A percentile compares a stretch with the other conserved stretches of the same genome.
Evolutionary conservation across 2,329 filamentous ascomycete species (phyloP).

Genomic region (Cordyceps farinosa): DNA sequence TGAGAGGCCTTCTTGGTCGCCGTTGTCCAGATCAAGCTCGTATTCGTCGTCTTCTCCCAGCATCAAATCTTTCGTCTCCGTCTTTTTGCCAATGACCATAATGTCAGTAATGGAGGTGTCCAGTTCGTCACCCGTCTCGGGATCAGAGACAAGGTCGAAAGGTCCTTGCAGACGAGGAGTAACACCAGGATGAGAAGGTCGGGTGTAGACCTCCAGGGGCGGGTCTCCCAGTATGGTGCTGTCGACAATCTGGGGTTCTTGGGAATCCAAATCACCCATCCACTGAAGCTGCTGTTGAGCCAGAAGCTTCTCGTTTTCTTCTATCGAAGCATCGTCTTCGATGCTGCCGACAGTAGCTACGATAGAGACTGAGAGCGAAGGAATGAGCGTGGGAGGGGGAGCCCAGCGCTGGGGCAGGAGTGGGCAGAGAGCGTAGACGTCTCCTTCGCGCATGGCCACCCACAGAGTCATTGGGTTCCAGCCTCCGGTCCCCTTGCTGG

Average conservation of each 20-base stretch:
- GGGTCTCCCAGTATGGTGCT: slow-evolving; percentile 43
- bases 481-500: slow-evolving; percentile 62
- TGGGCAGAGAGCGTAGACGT: slow-evolving; percentile 90
- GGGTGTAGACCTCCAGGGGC: slow-evolving; percentile 51
- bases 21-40: slow-evolving; percentile 54
- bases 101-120: slow-evolving; percentile 59
- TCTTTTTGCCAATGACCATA: slow-evolving; percentile 58
- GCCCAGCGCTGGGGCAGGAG: slow-evolving; percentile 85
- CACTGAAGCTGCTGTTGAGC: slow-evolving; percentile 63
- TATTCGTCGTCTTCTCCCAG: slow-evolving; percentile 61
- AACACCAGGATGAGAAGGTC: slow-evolving; percentile 54
- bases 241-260: slow-evolving; percentile 57
- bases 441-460: slow-evolving; percentile 91
- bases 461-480: slow-evolving; percentile 97
- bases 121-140: slow-evolving; percentile 54
- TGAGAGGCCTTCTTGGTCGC: slow-evolving; percentile 58
- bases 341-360: slow-evolving; percentile 66
- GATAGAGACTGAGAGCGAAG: slow-evolving; percentile 78
- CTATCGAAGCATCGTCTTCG: slow-evolving; percentile 55
- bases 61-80: slow-evolving; percentile 58
- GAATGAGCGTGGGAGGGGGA: slow-evolving; percentile 69
- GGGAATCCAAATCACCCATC: slow-evolving; percentile 63
- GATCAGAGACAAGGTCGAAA: slow-evolving; percentile 54
- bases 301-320: slow-evolving; percentile 51
- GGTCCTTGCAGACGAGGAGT: slow-evolving; percentile 61